These are phyloP conservation scores for Tremella mesenterica DNA, from an alignment of 768 basidiomycete species.

Conservation along the genomic window DNA sequence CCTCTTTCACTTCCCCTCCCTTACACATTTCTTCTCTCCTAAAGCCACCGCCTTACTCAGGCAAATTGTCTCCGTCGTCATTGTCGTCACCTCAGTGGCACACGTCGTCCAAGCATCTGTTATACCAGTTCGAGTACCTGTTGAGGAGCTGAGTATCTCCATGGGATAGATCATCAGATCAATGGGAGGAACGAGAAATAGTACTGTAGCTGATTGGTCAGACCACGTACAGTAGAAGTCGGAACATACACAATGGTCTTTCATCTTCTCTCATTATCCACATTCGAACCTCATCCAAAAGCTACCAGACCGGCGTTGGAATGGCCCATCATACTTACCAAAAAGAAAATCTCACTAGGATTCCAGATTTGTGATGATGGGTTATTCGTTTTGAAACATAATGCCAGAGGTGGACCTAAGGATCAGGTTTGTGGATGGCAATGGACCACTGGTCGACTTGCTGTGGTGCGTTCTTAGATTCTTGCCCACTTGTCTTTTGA, in stretches of 20 bases:
- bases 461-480: conserved; percentile 24
- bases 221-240: background rate
- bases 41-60: no score
- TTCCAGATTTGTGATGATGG: conserved; percentile 40
- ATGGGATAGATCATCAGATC: no score
- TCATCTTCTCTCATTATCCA: conserved; percentile 34
- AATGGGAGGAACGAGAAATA: background rate
- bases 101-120: no score
- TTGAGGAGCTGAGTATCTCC: no score
- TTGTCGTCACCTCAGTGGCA: no score
- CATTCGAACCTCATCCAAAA: conserved; percentile 33
- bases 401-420: background rate
- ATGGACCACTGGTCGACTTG: conserved; percentile 34
- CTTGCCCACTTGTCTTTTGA: no score
- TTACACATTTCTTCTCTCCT: no score
- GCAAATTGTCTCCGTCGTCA: background rate
- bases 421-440: conserved; percentile 37
- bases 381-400: conserved; percentile 25
- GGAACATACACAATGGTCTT: conserved; percentile 19
- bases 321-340: conserved; percentile 13
- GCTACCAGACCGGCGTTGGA: conserved; percentile 19
- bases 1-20: background rate
- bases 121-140: no score
- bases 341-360: conserved; percentile 9
- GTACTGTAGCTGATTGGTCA: background rate